A percentile compares a stretch with the other conserved stretches of the same genome.
These are phyloP conservation scores for Wickerhamiella alocasiicola DNA, from an alignment of 805 yeast species.

Conservation along the genomic window DNA sequence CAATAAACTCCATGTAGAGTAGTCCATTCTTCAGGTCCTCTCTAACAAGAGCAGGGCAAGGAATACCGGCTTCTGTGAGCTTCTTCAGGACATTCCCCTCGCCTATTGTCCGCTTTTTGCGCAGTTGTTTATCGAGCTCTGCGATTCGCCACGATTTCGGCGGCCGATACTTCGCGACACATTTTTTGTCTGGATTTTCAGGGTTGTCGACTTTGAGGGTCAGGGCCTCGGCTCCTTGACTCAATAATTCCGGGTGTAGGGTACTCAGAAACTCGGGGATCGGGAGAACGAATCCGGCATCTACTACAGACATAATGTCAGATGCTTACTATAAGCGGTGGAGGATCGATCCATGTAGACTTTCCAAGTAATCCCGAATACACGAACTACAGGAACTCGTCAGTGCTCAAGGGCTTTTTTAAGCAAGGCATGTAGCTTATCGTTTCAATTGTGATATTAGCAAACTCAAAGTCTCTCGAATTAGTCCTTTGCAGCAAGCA, in stretches of 20 bases:
- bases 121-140: constrained; percentile 58
- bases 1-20: constrained; percentile 79
- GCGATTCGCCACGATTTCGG: constrained; percentile 85
- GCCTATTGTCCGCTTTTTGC: constrained; percentile 68
- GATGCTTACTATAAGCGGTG: too few species aligned
- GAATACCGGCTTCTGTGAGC: constrained; percentile 38
- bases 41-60: constrained; percentile 61
- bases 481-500: too few species aligned
- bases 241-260: constrained; percentile 14
- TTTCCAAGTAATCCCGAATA: too few species aligned
- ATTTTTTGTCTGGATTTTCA: constrained; percentile 22
- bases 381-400: too few species aligned
- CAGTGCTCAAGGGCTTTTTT: too few species aligned
- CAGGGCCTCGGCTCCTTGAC: constrained; percentile 25
- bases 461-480: too few species aligned
- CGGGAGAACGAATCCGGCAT: constrained; percentile 11
- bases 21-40: constrained; percentile 69
- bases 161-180: constrained; percentile 76
- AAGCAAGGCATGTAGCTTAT: too few species aligned
- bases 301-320: neutral
- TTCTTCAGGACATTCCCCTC: constrained; percentile 70
- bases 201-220: constrained; percentile 12
- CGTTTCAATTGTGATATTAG: too few species aligned
- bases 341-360: too few species aligned
- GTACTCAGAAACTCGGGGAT: constrained; percentile 16